Base-by-base conservation (phyloP, 345 rosid species). In the Schrenkiella parvula region DNA sequence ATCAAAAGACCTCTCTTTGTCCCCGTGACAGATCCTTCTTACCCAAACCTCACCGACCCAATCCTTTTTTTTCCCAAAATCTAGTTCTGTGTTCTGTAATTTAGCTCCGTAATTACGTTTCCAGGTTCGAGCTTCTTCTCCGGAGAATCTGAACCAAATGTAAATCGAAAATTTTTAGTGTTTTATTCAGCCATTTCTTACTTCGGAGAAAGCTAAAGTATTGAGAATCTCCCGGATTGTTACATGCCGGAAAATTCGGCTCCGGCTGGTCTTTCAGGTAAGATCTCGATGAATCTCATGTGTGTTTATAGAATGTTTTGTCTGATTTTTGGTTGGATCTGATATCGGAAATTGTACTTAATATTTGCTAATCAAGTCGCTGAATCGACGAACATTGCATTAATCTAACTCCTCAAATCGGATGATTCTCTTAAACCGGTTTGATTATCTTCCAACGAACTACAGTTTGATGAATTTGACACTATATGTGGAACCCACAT, bases 181-280 rank as follows among this genome's bases (percentile, higher is more conserved):
- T 23, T 53, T 14, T 2, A 13, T 46, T 51, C 57, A 13, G 48
- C 19, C 53, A 55, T 48, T 53, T 11, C n/a, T 51, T 34, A 51
- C 41, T 60, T 52, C 4, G 17, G 43, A 44, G 19, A 34, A 67
- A 68, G 39, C 69, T 51, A 14, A 61, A 43, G 0, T 43, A 18
- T 62, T 25, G 1, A 41, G 39, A 18, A 41, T 35, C 66, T 18
- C 25, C 14, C 18, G 43, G 42, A 3, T 69, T 23, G 2, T 73
- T 80, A 76, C 86, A 82, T 88, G 84, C 77, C 82, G 41, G 78
- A 78, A 56, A 74, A 42, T 83, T 71, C 28, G 5, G 47, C 58
- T 78, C 79, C 69, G 38, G 61, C 71, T 70, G 42, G 69, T 81
- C 48, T 78, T 56, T 82, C 90, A 57, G 93, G 96, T 89, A 50